These are phyloP conservation scores for Corylus heterophylla DNA, from an alignment of 306 rosid genomes.

Conservation along the genomic window DNA sequence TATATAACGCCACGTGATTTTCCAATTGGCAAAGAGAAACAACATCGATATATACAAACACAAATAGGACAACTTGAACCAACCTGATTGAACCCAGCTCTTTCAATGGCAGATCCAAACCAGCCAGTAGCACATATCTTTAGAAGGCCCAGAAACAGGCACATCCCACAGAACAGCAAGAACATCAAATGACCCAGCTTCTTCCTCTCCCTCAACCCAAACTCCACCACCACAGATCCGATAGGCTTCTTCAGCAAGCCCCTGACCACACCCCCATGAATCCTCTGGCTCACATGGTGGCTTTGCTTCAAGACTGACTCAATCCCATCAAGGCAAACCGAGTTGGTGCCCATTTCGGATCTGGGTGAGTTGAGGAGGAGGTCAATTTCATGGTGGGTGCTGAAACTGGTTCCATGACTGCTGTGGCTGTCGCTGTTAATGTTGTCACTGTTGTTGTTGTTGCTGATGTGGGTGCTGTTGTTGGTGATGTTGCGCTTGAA, in stretches of 20 bases:
- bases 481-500: conserved; percentile 65
- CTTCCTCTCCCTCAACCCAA: conserved; percentile 69
- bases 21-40: not conserved
- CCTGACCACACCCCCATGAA: conserved; percentile 44
- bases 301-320: conserved; percentile 52
- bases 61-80: not conserved
- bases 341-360: conserved; percentile 51
- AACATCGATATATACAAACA: not conserved
- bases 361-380: conserved; percentile 68
- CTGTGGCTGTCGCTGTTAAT: conserved; percentile 4
- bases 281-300: conserved; percentile 58
- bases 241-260: conserved; percentile 54
- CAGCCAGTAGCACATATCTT: conserved; percentile 96
- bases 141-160: conserved; percentile 78
- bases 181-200: conserved; percentile 93
- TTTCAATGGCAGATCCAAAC: conserved; percentile 90
- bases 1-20: not conserved
- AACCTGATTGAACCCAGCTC: conserved; percentile 61
- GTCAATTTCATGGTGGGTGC: conserved; percentile 66
- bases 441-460: not conserved
- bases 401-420: conserved; percentile 16
- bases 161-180: conserved; percentile 72
- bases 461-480: not conserved
- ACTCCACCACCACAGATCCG: conserved; percentile 59
- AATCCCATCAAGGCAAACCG: conserved; percentile 41